Conservation (phyloP, 2,329 filamentous ascomycete species). For the Ploettnerulaceae sp. region DNA sequence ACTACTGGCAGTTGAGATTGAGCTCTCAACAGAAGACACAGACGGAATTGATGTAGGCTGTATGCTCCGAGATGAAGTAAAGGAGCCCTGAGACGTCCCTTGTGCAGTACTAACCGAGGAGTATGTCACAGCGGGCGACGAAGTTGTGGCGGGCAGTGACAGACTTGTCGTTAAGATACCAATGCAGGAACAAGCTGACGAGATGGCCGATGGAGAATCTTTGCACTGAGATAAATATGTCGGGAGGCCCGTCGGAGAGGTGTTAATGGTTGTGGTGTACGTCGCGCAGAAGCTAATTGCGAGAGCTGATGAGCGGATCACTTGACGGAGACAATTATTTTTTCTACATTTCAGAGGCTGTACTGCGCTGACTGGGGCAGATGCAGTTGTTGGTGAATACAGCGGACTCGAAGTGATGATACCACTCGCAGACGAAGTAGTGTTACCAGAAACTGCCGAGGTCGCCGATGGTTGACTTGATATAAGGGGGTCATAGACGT, state of each 20-base stretch:
- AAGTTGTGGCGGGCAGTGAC: background rate
- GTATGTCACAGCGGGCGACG: background rate
- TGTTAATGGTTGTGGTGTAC: constrained; percentile 23
- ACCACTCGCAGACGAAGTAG: background rate
- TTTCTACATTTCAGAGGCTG: constrained; percentile 20
- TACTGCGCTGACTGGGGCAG: constrained; percentile 4
- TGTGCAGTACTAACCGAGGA: background rate
- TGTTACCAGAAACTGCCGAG: background rate
- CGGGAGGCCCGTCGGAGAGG: constrained; percentile 22
- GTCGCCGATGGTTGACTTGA: background rate
- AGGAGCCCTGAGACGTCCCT: background rate
- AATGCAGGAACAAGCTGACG: constrained; percentile 28
- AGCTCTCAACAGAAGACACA: background rate
- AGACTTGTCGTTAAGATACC: background rate
- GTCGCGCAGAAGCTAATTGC: constrained; percentile 25
- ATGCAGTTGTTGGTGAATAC: constrained; percentile 6
- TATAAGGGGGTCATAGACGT: background rate
- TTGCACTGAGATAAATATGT: constrained; percentile 24
- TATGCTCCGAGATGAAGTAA: constrained; percentile 5
- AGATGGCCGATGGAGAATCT: constrained; percentile 21
- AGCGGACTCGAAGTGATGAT: background rate
- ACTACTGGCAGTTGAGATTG: background rate
- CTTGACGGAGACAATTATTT: constrained; percentile 28
- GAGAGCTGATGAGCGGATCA: constrained; percentile 18
- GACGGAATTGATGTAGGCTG: too few species aligned